Evolutionary conservation across 176 grass and related monocot genomes (phyloP).

Genomic region (Phyllostachys edulis): DNA sequence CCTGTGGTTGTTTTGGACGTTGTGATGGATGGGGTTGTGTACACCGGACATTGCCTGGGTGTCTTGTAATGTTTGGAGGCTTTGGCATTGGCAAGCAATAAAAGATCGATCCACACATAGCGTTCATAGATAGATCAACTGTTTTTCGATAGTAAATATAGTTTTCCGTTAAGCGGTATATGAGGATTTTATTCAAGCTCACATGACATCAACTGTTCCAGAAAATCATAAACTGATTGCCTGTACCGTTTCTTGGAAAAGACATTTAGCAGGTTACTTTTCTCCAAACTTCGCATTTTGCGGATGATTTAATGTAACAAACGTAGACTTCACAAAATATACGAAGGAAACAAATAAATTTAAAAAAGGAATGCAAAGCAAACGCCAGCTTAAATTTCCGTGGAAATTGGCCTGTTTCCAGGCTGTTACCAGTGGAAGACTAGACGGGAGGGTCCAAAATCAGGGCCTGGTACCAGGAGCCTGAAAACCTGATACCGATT

Average conservation of each 20-base stretch:
- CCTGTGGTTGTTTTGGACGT: not conserved
- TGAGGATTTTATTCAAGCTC: not conserved
- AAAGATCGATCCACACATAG: not conserved
- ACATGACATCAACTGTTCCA: not conserved
- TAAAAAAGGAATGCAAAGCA: no score
- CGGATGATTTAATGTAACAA: no score
- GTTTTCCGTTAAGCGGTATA: not conserved
- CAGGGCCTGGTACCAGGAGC: no score
- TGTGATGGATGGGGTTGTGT: not conserved
- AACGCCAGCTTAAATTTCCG: no score
- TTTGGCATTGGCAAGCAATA: not conserved
- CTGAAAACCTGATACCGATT: not conserved
- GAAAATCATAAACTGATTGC: not conserved
- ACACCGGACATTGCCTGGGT: not conserved
- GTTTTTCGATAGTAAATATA: not conserved
- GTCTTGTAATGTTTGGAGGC: not conserved
- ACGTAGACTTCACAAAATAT: no score
- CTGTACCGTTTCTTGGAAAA: no score
- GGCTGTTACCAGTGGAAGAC: no score
- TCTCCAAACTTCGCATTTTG: no score
- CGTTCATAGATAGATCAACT: not conserved
- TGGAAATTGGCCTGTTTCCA: no score
- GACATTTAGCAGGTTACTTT: no score
- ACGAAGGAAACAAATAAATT: no score
- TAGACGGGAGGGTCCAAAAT: no score